Percentiles rank a stretch among this genome's conserved stretches.
Conservation (phyloP, 208 protist species). For the Leishmania tarentolae region DNA sequence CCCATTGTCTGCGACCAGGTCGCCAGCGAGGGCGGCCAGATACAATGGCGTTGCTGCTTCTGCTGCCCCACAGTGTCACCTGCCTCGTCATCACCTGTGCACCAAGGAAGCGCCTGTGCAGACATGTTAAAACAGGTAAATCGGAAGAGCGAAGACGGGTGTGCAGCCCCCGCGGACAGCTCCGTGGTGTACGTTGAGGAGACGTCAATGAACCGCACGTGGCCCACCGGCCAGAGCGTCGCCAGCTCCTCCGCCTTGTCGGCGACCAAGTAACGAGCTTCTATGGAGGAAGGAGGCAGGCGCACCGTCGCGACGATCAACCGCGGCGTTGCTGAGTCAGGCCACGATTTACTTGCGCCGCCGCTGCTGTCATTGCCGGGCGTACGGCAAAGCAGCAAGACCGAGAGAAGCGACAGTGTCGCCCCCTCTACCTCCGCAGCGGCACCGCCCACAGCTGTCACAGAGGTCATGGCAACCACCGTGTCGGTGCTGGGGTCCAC, state of each 20-base stretch:
- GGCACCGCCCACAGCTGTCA: slow-evolving; percentile 11
- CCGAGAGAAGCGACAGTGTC: slow-evolving; percentile 30
- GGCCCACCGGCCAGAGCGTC: slow-evolving; percentile 47
- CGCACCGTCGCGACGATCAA: slow-evolving; percentile 45
- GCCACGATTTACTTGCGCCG: background rate
- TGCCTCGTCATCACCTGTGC: background rate
- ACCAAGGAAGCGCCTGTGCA: slow-evolving; percentile 21
- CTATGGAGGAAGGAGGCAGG: slow-evolving; percentile 47
- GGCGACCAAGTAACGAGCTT: slow-evolving; percentile 22
- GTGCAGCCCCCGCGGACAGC: background rate
- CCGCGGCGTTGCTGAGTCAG: background rate
- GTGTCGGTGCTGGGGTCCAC: slow-evolving; percentile 39
- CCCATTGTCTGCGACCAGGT: slow-evolving; percentile 1
- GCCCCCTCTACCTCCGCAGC: slow-evolving; percentile 2
- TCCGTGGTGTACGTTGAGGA: slow-evolving; percentile 22
- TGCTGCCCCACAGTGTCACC: background rate
- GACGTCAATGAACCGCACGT: slow-evolving; percentile 59
- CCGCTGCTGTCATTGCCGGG: background rate
- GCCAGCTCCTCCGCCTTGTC: slow-evolving; percentile 20
- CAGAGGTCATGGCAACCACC: slow-evolving; percentile 40
- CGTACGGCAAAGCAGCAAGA: slow-evolving; percentile 38
- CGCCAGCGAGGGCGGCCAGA: slow-evolving; percentile 31
- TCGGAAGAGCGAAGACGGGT: background rate
- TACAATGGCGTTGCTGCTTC: background rate
- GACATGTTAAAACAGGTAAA: slow-evolving; percentile 19